These are phyloP conservation scores for Trichoderma arundinaceum DNA, from an alignment of 2,329 filamentous ascomycete species.

Conservation along the genomic window DNA sequence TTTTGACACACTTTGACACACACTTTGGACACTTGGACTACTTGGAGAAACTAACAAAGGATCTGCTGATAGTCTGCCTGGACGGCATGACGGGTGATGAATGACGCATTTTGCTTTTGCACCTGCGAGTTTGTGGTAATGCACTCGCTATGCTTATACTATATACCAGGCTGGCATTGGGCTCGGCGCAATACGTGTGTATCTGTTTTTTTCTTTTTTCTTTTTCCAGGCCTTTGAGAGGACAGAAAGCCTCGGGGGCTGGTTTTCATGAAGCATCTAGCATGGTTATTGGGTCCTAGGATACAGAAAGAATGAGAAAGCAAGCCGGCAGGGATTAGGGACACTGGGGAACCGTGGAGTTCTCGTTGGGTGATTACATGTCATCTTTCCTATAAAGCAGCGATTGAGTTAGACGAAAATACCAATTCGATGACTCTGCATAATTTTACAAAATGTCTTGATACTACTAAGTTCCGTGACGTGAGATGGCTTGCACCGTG, in stretches of 20 bases:
- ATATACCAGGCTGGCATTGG: constrained; percentile 35
- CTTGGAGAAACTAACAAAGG: constrained; percentile 4
- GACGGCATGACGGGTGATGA: constrained; percentile 30
- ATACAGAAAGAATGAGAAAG: constrained; percentile 18
- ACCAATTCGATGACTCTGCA: constrained; percentile 8
- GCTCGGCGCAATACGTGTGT: constrained; percentile 29
- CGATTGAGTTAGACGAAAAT: constrained; percentile 8
- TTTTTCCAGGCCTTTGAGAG: constrained; percentile 15
- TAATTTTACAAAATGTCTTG: no score
- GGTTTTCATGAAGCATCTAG: constrained; percentile 22
- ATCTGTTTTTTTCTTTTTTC: constrained; percentile 1
- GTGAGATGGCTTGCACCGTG: no score
- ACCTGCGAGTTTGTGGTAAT: constrained; percentile 17
- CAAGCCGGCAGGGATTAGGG: neutral
- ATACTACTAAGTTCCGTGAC: no score
- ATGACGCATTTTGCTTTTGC: constrained; percentile 14
- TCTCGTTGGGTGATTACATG: constrained; percentile 1
- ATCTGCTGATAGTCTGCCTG: constrained; percentile 21
- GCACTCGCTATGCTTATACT: constrained; percentile 30
- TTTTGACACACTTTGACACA: constrained; percentile 12
- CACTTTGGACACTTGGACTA: constrained; percentile 32
- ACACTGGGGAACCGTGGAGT: neutral
- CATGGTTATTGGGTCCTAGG: constrained; percentile 13
- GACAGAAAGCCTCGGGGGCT: constrained; percentile 22
- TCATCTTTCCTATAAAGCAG: neutral